Base-by-base conservation (phyloP, 345 rosid genomes). In the Camelina sativa region DNA sequence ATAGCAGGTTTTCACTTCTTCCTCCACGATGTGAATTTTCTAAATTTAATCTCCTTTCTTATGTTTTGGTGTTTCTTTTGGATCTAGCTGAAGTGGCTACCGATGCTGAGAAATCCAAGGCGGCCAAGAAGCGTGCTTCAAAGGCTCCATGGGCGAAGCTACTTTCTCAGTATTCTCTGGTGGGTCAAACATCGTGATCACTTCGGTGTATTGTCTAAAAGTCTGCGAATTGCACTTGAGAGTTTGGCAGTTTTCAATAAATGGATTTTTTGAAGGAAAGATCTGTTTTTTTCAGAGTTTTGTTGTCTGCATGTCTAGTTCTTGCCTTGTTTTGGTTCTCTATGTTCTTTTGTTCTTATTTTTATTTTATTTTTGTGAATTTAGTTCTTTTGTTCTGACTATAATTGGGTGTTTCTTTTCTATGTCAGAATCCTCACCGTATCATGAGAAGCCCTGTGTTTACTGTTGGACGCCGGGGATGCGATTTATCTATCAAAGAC, bases 81-180 rank as follows among this genome's bases (percentile, higher is more conserved):
- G 65, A 44, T 75, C 81, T 79, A 85, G 91, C 80, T 76, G 93
- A 67, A 78, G 70, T 28, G 32, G 65, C 62, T n/a, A n/a, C 60
- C 7, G 74, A 78, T 61, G 58, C 47, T 19, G 74, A 61, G 38
- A 78, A 78, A 62, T 54, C 78, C 0, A 78, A 78, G 70, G 51
- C 77, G 4, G 81, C 28, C 28, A 78, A 78, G 81, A 78, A 78
- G 53, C 69, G 81, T 0, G 71, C 74, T 75, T 75, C 83, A 12
- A 89, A 84, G 70, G 79, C 74, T 76, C 91, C 94, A 13, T 96
- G 98, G 98, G 99, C 86, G 37, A 89, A 88, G 81, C 90, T 96
- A 70, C 91, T 96, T 71, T 92, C 98, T 2, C 94, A 92, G 88
- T 87, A 81, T 71, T 63, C 91, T 50, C 89, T 87, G 97, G 99